Percentiles rank a stretch among this genome's conserved stretches.
Evolutionary conservation across 2,329 filamentous ascomycete species (phyloP).

Genomic region (Malbranchea cinnamomea): DNA sequence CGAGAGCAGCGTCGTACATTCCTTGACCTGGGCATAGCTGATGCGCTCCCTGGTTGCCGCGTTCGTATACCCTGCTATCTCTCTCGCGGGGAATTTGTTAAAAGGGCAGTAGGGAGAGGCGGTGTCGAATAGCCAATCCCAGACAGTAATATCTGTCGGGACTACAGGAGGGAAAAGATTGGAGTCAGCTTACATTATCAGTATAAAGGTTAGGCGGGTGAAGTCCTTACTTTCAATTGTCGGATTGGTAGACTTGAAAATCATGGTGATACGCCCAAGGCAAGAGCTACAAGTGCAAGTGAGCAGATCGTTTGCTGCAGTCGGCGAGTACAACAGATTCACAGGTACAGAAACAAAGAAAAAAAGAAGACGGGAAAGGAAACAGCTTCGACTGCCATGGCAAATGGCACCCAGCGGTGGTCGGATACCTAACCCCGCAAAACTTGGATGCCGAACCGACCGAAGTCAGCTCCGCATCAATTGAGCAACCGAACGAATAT

Average conservation of each 20-base stretch:
- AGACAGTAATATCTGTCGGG: slow-evolving; percentile 39
- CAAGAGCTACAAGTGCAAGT: too few relatives aligned
- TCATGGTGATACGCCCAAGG: slow-evolving; percentile 2
- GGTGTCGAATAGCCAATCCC: slow-evolving; percentile 46
- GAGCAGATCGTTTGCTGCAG: too few relatives aligned
- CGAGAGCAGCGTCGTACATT: slow-evolving; percentile 42
- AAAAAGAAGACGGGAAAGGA: too few relatives aligned
- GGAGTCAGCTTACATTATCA: neutral
- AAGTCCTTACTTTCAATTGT: slow-evolving; percentile 5
- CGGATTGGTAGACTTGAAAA: slow-evolving; percentile 6
- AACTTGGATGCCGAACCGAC: too few relatives aligned
- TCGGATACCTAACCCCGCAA: too few relatives aligned
- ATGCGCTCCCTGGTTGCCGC: slow-evolving; percentile 44
- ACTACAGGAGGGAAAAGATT: slow-evolving; percentile 30
- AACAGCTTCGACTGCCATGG: too few relatives aligned
- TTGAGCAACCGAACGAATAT: too few relatives aligned
- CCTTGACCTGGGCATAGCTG: slow-evolving; percentile 43
- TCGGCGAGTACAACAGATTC: too few relatives aligned
- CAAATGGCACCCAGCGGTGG: too few relatives aligned
- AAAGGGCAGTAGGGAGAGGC: slow-evolving; percentile 36
- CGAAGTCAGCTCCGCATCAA: too few relatives aligned
- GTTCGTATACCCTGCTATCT: slow-evolving; percentile 42
- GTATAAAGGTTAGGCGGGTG: neutral
- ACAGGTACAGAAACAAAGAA: too few relatives aligned
- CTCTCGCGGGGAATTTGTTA: slow-evolving; percentile 20